phyloP scores from a whole-genome alignment of 2,329 filamentous ascomycete species.

The Colletotrichum sidae region DNA sequence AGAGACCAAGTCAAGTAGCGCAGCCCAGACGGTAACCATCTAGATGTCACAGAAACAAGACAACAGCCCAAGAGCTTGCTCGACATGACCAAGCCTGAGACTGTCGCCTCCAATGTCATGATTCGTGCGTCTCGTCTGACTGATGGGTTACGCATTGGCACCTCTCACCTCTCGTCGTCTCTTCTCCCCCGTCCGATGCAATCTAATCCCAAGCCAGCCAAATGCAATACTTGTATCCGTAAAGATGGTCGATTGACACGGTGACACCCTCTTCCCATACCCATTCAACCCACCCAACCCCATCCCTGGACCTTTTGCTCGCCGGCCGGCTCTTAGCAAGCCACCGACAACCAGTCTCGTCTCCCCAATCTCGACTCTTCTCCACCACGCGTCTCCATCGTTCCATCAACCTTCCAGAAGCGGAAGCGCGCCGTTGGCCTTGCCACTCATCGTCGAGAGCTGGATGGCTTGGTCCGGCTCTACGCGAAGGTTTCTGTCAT shows the following conservation, averaged over 20 bases:
- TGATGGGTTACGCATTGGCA: conserved; percentile 1
- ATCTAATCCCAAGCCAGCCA: conserved; percentile 16
- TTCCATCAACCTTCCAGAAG: conserved; percentile 45
- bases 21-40: too few relatives aligned
- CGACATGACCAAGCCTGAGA: not conserved
- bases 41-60: not conserved
- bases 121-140: conserved; percentile 27
- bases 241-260: not conserved
- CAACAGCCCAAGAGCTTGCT: not conserved
- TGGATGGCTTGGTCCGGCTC: conserved; percentile 28
- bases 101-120: conserved; percentile 10
- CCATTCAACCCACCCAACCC: not conserved
- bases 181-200: not conserved
- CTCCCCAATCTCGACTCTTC: conserved; percentile 28
- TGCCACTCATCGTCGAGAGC: conserved; percentile 32
- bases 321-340: too few relatives aligned
- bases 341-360: conserved; percentile 23
- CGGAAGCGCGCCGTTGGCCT: conserved; percentile 40
- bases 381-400: conserved; percentile 29
- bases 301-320: not conserved
- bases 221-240: not conserved
- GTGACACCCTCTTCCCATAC: not conserved
- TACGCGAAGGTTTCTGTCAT: conserved; percentile 17
- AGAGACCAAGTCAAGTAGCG: too few relatives aligned
- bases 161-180: conserved; percentile 6